These are phyloP conservation scores for Fusarium sp. DNA, from an alignment of 2,329 filamentous ascomycete species.

Conservation along the genomic window DNA sequence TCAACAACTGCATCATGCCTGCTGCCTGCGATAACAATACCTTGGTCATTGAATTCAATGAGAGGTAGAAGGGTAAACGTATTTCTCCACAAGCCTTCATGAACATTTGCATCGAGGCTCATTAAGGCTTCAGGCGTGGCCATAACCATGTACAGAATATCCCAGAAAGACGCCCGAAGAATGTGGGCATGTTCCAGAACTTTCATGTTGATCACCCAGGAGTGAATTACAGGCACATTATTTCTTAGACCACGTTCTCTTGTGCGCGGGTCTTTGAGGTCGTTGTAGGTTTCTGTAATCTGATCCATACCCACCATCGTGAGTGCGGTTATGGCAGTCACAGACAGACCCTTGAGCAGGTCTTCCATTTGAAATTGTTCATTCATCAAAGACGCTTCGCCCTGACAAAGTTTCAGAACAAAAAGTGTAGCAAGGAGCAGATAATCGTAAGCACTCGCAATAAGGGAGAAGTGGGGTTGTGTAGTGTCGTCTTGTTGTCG, in stretches of 20 bases:
- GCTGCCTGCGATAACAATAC: slow-evolving; percentile 56
- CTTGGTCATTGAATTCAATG: slow-evolving; percentile 67
- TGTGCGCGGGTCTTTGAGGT: slow-evolving; percentile 57
- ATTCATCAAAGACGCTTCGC: slow-evolving; percentile 46
- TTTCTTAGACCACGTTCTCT: slow-evolving; percentile 65
- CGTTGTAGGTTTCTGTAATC: slow-evolving; percentile 60
- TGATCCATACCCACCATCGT: slow-evolving; percentile 55
- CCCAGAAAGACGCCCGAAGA: slow-evolving; percentile 69
- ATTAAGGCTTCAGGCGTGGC: slow-evolving; percentile 50
- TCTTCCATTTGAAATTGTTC: slow-evolving; percentile 61
- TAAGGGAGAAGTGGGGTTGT: slow-evolving; percentile 10
- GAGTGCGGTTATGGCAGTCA: slow-evolving; percentile 54
- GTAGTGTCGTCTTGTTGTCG: neutral
- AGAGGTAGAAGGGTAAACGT: slow-evolving; percentile 72
- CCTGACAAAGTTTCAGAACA: slow-evolving; percentile 58
- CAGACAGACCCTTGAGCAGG: slow-evolving; percentile 57
- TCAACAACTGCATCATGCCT: slow-evolving; percentile 54
- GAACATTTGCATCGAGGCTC: slow-evolving; percentile 56
- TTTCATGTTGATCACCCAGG: slow-evolving; percentile 70
- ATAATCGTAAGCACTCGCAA: slow-evolving; percentile 46
- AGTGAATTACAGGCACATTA: slow-evolving; percentile 58
- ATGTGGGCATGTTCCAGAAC: slow-evolving; percentile 62
- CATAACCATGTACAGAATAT: slow-evolving; percentile 61
- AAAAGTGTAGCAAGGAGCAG: slow-evolving; percentile 51
- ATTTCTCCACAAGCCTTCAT: slow-evolving; percentile 68